Evolutionary conservation across 495 filamentous ascomycete genomes (phyloP), one percentile per base, ranked within the genome.

Genomic region (Trichoderma erinaceum): DNA sequence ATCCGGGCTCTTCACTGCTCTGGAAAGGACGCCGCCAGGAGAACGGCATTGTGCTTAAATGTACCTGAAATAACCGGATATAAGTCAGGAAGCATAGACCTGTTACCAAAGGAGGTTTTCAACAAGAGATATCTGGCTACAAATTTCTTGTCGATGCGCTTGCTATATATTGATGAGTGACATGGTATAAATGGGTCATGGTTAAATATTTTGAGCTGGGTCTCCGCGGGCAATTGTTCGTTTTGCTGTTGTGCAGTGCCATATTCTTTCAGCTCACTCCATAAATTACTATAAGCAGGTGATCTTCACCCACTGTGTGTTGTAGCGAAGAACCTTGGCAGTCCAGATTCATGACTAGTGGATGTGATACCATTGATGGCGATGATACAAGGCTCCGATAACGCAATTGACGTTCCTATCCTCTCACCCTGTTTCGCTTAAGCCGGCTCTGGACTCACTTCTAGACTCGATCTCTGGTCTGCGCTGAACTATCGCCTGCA

Each of bases 11-110:
- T 43, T 68, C 58, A n/a, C 67, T 67, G 52, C 35, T 65, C 58
- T 63, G 46, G 66, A 75, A 75, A 0, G 63, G 63, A 23, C 63
- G 63, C 35, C 63, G 32, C 63, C 63, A 65, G 35, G 27, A 61
- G 56, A 23, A 61, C 12, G 56, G 56, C 56, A 61, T 61, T 29
- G 25, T 32, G 13, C 12, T 21, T 4, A 16, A 25, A 23, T 56
- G 50, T 21, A 11, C 4, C 50, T 27, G n/a, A 23, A 23, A 27
- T 18, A 21, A 21, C n/a, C 25, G 21, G n/a, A 2, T 52, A 5
- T 52, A 23, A 21, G n/a, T 11, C 8, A 21, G 48, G 21, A 10
- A 18, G 48, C n/a, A 52, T 16, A 10, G 12, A 25, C 29, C 29
- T 29, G 29, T 8, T 52, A 23, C 21, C n/a, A 21, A n/a, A 52